Evolutionary conservation across 768 basidiomycete species (phyloP).

Genomic region (Pleurotus citrinopileatus): DNA sequence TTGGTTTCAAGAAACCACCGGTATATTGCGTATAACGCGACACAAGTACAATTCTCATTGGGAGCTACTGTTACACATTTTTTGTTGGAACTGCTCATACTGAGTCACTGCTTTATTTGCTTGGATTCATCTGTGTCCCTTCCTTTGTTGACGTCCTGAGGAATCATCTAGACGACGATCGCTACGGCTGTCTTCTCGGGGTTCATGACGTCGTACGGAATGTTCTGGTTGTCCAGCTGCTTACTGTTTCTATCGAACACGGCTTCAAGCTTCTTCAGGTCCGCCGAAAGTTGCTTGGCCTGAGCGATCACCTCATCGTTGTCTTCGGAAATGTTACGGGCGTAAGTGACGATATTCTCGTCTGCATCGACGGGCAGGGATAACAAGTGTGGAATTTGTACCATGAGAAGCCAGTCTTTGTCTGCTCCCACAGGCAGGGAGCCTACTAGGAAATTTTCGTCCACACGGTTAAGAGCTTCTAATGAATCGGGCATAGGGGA

Average conservation of each 20-base stretch:
- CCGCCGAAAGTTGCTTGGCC: constrained; percentile 22
- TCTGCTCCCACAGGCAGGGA: constrained; percentile 21
- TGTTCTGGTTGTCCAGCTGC: constrained; percentile 26
- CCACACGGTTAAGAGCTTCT: constrained; percentile 16
- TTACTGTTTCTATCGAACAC: constrained; percentile 16
- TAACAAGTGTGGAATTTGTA: constrained; percentile 26
- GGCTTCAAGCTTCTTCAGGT: constrained; percentile 16
- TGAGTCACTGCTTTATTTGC: no score
- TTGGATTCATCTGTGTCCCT: no score
- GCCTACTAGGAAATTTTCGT: constrained; percentile 17
- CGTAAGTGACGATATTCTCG: constrained; percentile 23
- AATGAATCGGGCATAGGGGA: constrained; percentile 19
- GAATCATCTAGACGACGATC: constrained; percentile 25
- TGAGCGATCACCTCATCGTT: constrained; percentile 10
- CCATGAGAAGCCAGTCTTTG: constrained; percentile 25
- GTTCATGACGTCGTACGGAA: constrained; percentile 26
- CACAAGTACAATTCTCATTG: no score
- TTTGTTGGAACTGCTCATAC: no score
- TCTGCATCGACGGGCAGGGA: constrained; percentile 22
- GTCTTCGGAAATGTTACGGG: constrained; percentile 11
- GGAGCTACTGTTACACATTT: no score
- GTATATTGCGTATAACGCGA: no score
- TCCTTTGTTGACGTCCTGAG: no score
- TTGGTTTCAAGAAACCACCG: no score
- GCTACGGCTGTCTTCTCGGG: constrained; percentile 22